Conservation (phyloP, 2,329 filamentous ascomycete genomes). For the Nemania sp. region DNA sequence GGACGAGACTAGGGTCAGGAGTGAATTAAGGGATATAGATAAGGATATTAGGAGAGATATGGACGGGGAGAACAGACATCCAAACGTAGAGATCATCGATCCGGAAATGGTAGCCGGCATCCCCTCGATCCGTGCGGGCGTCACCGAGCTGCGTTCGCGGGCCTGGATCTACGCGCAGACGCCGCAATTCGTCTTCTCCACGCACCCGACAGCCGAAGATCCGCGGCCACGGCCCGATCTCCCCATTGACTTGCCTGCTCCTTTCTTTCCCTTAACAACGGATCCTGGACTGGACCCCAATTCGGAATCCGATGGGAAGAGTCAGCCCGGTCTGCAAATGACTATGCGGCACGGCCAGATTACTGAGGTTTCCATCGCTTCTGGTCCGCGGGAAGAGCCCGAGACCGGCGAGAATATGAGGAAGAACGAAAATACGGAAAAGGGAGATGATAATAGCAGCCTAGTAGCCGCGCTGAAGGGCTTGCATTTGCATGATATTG, state of each 20-base stretch:
- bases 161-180: conserved; percentile 87
- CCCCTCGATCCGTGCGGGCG: conserved; percentile 62
- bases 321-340: conserved; percentile 30
- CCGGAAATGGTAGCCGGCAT: conserved; percentile 50
- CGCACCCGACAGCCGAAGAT: conserved; percentile 61
- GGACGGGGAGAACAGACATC: no score
- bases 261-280: conserved; percentile 44
- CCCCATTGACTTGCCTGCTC: conserved; percentile 47
- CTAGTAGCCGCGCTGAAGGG: conserved; percentile 18
- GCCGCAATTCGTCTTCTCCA: conserved; percentile 76
- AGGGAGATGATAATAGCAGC: not conserved
- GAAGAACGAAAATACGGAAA: no score
- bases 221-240: conserved; percentile 54
- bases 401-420: no score
- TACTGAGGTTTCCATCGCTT: conserved; percentile 20
- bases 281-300: no score
- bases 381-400: no score
- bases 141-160: conserved; percentile 63
- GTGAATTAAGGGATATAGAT: no score
- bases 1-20: no score
- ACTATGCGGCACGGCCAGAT: conserved; percentile 47
- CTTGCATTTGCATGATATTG: conserved; percentile 32
- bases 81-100: conserved; percentile 46
- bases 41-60: no score
- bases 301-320: not conserved